Base-by-base conservation (phyloP, 1,139 yeast species). In the Zhuliangozyma blackwelliae region DNA sequence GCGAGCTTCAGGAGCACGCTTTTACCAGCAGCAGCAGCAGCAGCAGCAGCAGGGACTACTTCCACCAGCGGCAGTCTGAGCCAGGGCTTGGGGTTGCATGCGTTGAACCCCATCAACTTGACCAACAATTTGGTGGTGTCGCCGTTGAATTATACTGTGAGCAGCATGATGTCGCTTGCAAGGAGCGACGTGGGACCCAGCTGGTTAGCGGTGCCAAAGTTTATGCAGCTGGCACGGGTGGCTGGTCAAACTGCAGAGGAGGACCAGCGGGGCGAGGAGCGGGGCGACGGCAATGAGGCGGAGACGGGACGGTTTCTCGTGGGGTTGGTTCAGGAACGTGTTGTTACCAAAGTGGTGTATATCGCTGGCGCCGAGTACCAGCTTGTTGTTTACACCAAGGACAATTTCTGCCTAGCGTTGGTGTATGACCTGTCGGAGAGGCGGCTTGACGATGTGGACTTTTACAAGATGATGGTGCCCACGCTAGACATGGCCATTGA, bases 121-220 rank as follows among this genome's bases (percentile, higher is more conserved):
- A 63, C 74, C 3, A 65, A 62, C 40, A 63, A 57, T 32, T 52
- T 67, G 35, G 67, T 68, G 7, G 59, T 67, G 10, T 65, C 55
- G 61, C 75, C 75, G 0, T 41, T 68, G 10, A 63, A 57, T 38
- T 59, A 54, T 32, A 67, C 74, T 1, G 54, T 68, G 36, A 63
- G 56, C 36, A 64, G 65, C 25, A 55, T 68, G 52, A 54, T 50
- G 41, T 57, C 48, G 21, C 32, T 56, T 11, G 44, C 16, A 16
- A 16, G 16, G 16, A 16, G 16, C 4, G 16, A 16, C 4, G 4
- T 16, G 50, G 6, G 39, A 37, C 10, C 40, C 28, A 23, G 19
- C 19, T 9, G 25, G 26, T 16, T 9, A 25, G 33, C 19, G 11
- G 38, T 40, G 32, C 39, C 25, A 32, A 29, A 10, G 23, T 28